Conservation (phyloP, 2,329 filamentous ascomycete species). For the Colletotrichum sp. region DNA sequence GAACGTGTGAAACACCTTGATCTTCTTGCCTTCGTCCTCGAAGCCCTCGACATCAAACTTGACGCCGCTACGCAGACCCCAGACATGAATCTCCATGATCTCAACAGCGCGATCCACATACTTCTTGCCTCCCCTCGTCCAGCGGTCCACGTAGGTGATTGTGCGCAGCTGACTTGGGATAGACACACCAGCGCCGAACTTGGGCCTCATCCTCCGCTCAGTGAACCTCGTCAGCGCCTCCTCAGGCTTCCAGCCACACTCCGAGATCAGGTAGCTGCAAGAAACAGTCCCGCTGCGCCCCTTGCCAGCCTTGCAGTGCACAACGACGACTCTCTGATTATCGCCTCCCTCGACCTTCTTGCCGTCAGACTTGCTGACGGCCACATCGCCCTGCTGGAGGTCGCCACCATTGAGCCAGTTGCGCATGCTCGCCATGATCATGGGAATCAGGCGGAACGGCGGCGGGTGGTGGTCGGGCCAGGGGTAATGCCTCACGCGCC, state of each 20-base stretch:
- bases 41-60: constrained; percentile 87
- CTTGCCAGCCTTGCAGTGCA: constrained; percentile 98
- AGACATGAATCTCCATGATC: constrained; percentile 86
- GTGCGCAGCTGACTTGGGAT: constrained; percentile 93
- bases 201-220: constrained; percentile 83
- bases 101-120: constrained; percentile 87
- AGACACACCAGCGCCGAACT: constrained; percentile 87
- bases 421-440: constrained; percentile 91
- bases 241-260: constrained; percentile 69
- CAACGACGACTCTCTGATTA: constrained; percentile 74
- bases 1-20: constrained; percentile 85
- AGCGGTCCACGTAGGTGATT: constrained; percentile 87
- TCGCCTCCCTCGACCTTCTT: constrained; percentile 27
- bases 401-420: constrained; percentile 75
- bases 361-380: constrained; percentile 10
- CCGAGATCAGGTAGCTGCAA: constrained; percentile 88
- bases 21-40: constrained; percentile 86
- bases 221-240: constrained; percentile 68
- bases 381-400: constrained; percentile 26
- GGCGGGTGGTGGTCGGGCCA: constrained; percentile 98
- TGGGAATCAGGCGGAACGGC: constrained; percentile 85
- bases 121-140: constrained; percentile 75
- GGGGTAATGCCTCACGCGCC: constrained; percentile 86
- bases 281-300: constrained; percentile 88
- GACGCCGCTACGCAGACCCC: constrained; percentile 87